Evolutionary conservation across 805 yeast species (phyloP), one percentile per base, ranked within the genome.

Genomic region (Jamesozyma gamospora): DNA sequence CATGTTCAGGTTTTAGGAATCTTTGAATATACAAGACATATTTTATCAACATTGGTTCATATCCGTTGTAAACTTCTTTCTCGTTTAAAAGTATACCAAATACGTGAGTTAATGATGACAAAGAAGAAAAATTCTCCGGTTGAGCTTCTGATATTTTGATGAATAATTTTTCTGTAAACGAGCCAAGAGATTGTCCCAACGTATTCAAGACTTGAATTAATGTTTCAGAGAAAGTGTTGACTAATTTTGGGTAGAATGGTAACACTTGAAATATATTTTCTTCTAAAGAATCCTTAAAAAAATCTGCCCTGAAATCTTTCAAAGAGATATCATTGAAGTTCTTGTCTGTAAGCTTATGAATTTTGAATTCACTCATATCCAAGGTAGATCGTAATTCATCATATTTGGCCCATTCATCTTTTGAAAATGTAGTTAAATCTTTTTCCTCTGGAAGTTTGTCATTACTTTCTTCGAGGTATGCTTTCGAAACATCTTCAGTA

Each of bases 81-180:
- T 70, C 69, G 35, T 63, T 63, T 4, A 71, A 32, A n/a, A 72
- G 49, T 4, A 60, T 56, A 13, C 72, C 70, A 41, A 71, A 65
- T 19, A 73, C 52, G 21, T 65, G 63, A 4, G 71, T 51, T 45
- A 70, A 56, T 1, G 71, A 58, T 0, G 74, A 63, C 3, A 72
- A 49, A 6, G 52, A 42, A 2, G 51, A 51, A 2, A 49, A 43
- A 11, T 57, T 51, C 1, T 49, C 50, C 15, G 65, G 45, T 15
- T 61, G 59, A 34, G 69, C 69, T 0, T 58, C 64, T 14, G 65
- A 46, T 10, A 71, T 61, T 6, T 65, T 60, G 2, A 56, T 54
- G 19, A 72, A 41, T 8, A 70, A 56, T 17, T 61, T 63, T 2
- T 56, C 49, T 16, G 62, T 62, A 44, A 66, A 65, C 4, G 57